Conservation (phyloP, 331 rosid genomes). For the Erythrophleum ivorense region DNA sequence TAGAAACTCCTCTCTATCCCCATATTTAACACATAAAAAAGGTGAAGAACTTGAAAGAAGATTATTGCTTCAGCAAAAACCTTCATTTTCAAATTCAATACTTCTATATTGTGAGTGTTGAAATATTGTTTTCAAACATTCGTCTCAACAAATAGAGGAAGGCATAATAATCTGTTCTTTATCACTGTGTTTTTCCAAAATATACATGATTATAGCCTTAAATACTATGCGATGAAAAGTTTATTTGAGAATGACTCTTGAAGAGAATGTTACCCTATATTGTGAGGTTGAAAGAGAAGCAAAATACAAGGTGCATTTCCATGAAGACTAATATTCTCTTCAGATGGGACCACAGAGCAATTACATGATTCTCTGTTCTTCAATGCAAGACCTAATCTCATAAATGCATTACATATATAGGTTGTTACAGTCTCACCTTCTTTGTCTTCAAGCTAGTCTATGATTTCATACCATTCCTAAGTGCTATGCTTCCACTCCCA, state of each 20-base stretch:
- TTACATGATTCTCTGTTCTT: conserved; percentile 50
- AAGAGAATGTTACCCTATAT: conserved; percentile 37
- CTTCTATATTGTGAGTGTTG: background rate
- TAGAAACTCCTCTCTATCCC: background rate
- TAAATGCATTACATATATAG: conserved; percentile 55
- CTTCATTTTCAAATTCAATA: background rate
- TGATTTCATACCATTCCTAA: conserved; percentile 32
- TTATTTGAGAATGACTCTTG: conserved; percentile 17
- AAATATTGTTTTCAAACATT: background rate
- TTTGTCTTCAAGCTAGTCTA: conserved; percentile 48
- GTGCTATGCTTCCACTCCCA: conserved; percentile 40
- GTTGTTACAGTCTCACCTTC: conserved; percentile 49
- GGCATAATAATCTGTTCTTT: background rate
- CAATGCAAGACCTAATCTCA: conserved; percentile 66
- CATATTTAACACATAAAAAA: too few species aligned
- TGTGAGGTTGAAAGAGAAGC: conserved; percentile 39
- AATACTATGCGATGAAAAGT: conserved; percentile 18
- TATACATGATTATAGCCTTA: conserved; percentile 1
- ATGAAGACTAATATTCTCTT: conserved; percentile 52
- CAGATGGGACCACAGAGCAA: conserved; percentile 56
- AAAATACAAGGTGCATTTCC: conserved; percentile 41
- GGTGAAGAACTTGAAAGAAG: background rate
- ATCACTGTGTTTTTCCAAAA: background rate
- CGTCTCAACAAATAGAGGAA: background rate
- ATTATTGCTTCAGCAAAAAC: background rate